Evolutionary conservation across 768 basidiomycete species (phyloP).

Genomic region (Pulveroboletus ravenelii): DNA sequence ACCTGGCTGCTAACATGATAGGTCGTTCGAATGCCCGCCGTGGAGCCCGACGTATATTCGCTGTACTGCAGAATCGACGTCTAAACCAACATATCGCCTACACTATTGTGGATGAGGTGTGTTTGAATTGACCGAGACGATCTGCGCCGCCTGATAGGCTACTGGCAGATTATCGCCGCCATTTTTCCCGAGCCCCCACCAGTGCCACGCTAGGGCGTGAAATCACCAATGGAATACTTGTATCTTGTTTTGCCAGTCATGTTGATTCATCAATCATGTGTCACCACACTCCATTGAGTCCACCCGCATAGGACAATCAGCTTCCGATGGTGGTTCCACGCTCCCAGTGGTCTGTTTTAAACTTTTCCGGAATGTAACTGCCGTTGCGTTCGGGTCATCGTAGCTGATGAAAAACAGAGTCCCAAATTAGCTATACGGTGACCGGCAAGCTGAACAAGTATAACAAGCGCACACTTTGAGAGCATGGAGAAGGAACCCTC

Average conservation of each 20-base stretch:
- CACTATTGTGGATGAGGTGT: conserved; percentile 85
- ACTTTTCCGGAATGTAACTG: conserved; percentile 43
- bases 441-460: conserved; percentile 10
- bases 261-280: not conserved
- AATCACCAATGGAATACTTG: not conserved
- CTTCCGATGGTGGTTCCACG: conserved; percentile 1
- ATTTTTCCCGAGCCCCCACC: conserved; percentile 51
- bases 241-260: not conserved
- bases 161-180: conserved; percentile 48
- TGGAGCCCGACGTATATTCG: conserved; percentile 88
- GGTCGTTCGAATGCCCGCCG: conserved; percentile 93
- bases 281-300: conserved; percentile 10
- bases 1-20: conserved; percentile 95
- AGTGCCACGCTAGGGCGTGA: conserved; percentile 5
- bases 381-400: conserved; percentile 60
- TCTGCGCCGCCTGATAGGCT: conserved; percentile 4
- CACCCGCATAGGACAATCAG: conserved; percentile 13
- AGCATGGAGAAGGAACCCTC: conserved; percentile 81
- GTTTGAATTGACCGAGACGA: conserved; percentile 12
- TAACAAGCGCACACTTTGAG: conserved; percentile 75
- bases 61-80: conserved; percentile 90
- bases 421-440: not conserved
- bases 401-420: conserved; percentile 38
- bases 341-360: conserved; percentile 23
- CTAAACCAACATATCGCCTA: conserved; percentile 91